These are phyloP conservation scores for Cyberlindnera amylophila DNA, from an alignment of 805 yeast genomes.

Conservation along the genomic window DNA sequence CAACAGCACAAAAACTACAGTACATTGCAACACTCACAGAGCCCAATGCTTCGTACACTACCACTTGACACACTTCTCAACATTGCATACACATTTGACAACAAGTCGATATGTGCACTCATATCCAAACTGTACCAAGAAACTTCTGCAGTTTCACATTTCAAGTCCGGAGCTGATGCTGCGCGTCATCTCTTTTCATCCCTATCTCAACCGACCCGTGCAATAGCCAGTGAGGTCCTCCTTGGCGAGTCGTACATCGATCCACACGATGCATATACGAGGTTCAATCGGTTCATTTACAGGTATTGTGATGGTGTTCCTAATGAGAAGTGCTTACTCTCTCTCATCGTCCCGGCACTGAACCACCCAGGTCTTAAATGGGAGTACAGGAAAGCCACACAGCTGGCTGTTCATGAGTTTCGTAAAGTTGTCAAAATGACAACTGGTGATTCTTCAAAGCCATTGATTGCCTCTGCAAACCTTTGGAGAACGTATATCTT, in stretches of 20 bases:
- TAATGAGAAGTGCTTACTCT: slow-evolving; percentile 31
- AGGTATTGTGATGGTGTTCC: slow-evolving; percentile 26
- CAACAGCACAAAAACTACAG: slow-evolving; percentile 3
- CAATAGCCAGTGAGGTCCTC: slow-evolving; percentile 21
- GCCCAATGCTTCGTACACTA: slow-evolving; percentile 1
- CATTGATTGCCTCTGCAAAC: slow-evolving; percentile 40
- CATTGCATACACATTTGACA: slow-evolving; percentile 9
- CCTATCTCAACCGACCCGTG: slow-evolving; percentile 16
- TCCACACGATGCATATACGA: slow-evolving; percentile 29
- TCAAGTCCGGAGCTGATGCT: slow-evolving; percentile 15
- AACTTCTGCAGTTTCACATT: slow-evolving; percentile 2
- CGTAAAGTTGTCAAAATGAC: slow-evolving; percentile 38
- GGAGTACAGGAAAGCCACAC: slow-evolving; percentile 53
- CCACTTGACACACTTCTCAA: slow-evolving; percentile 1
- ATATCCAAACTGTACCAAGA: slow-evolving; percentile 15
- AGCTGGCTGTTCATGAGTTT: slow-evolving; percentile 57
- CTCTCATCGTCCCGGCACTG: slow-evolving; percentile 48
- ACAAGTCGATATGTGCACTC: slow-evolving; percentile 16
- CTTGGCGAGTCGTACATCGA: slow-evolving; percentile 31
- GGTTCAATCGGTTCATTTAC: slow-evolving; percentile 24
- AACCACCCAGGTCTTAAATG: slow-evolving; percentile 34
- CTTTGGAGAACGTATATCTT: slow-evolving; percentile 53
- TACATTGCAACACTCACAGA: slow-evolving; percentile 1
- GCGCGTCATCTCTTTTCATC: slow-evolving; percentile 23
- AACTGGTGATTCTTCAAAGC: slow-evolving; percentile 16